These are phyloP conservation scores for Dichotomopilus funicola DNA, from an alignment of 2,329 filamentous ascomycete species.

Conservation along the genomic window DNA sequence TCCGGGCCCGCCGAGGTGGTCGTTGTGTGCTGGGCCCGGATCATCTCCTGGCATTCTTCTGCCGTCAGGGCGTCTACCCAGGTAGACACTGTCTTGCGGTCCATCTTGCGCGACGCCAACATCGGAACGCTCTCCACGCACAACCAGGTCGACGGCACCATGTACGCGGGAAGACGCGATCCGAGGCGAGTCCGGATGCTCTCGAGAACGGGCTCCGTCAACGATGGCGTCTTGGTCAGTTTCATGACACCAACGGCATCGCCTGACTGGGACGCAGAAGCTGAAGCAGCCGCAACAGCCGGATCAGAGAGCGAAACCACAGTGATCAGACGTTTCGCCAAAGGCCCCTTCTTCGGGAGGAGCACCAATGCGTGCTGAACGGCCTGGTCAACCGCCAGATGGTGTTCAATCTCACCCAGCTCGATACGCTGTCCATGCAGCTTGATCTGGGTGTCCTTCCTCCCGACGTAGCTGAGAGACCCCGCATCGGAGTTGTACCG, in stretches of 20 bases:
- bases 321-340: constrained; percentile 26
- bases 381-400: constrained; percentile 12
- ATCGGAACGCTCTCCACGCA: constrained; percentile 17
- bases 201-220: constrained; percentile 15
- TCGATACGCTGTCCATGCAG: constrained; percentile 25
- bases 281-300: not conserved
- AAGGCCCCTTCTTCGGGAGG: constrained; percentile 22
- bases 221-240: not conserved
- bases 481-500: constrained; percentile 4
- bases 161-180: constrained; percentile 31
- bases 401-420: constrained; percentile 39
- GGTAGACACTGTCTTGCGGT: constrained; percentile 27
- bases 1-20: not conserved
- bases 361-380: constrained; percentile 15
- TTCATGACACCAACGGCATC: not conserved
- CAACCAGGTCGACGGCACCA: constrained; percentile 31
- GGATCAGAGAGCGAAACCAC: constrained; percentile 14
- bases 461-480: constrained; percentile 18
- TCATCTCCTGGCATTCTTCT: constrained; percentile 32
- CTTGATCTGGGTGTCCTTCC: constrained; percentile 24
- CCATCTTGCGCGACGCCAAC: constrained; percentile 24
- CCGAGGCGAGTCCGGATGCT: constrained; percentile 28
- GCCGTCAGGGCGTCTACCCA: constrained; percentile 39
- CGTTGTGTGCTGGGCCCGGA: constrained; percentile 24
- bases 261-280: no score